Evolutionary conservation across 2,329 filamentous ascomycete genomes (phyloP).

Genomic region (Dothideomycetes sp.): DNA sequence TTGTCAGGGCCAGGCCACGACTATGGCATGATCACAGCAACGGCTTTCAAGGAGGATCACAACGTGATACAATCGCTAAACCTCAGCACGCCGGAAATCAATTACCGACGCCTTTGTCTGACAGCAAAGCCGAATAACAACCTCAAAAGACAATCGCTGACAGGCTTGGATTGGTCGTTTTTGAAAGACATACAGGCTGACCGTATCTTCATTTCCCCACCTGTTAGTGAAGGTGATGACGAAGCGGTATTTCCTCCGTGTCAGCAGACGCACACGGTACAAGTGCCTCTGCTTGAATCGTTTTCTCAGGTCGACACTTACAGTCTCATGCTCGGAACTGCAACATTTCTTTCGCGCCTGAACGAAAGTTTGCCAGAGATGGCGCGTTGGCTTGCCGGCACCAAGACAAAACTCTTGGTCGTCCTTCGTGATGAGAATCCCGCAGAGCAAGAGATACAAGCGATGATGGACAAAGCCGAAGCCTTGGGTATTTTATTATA

Average conservation of each 20-base stretch:
- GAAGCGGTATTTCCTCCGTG: conserved; percentile 17
- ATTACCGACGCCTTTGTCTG: conserved; percentile 16
- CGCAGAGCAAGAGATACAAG: background rate
- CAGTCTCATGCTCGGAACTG: conserved; percentile 20
- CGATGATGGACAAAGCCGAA: conserved; percentile 10
- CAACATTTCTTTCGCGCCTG: conserved; percentile 19
- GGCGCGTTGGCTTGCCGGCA: conserved; percentile 20
- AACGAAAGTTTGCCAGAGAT: conserved; percentile 19
- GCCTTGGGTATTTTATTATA: conserved; percentile 11
- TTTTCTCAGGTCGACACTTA: conserved; percentile 15
- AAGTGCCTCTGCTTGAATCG: conserved; percentile 17
- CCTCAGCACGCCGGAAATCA: background rate
- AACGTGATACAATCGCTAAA: background rate
- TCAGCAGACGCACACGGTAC: conserved; percentile 13
- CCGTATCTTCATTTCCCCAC: conserved; percentile 4
- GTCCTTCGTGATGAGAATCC: conserved; percentile 19
- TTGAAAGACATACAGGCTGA: too few species aligned
- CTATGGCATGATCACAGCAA: too few species aligned
- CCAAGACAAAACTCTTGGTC: conserved; percentile 20
- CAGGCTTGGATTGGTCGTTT: conserved; percentile 12
- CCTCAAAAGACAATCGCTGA: conserved; percentile 15
- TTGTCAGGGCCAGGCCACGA: too few species aligned
- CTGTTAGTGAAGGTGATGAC: conserved; percentile 14
- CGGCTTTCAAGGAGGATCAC: background rate
- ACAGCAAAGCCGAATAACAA: conserved; percentile 14